Evolutionary conservation across 495 filamentous ascomycete species (phyloP).

Genomic region (Aspergillus taichungensis): DNA sequence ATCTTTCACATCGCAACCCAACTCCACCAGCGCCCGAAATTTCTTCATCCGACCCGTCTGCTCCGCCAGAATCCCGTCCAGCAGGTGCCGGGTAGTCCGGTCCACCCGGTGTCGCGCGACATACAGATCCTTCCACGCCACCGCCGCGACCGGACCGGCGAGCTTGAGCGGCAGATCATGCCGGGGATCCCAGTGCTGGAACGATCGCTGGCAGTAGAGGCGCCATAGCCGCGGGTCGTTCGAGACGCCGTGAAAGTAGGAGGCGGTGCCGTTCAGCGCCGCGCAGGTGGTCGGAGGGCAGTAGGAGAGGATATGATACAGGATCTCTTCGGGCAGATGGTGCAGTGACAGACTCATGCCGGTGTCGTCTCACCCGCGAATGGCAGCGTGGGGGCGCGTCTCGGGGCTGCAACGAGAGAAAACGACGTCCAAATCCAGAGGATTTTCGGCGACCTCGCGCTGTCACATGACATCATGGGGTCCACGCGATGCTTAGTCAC

Average conservation of each 20-base stretch:
- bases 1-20: constrained; percentile 87
- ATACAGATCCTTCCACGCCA: constrained; percentile 74
- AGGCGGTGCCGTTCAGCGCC: constrained; percentile 50
- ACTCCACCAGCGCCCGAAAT: constrained; percentile 55
- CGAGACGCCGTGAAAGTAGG: constrained; percentile 53
- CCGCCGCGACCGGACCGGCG: constrained; percentile 40
- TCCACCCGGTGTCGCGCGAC: constrained; percentile 48
- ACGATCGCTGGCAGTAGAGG: constrained; percentile 56
- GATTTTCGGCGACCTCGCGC: no score
- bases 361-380: not conserved
- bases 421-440: no score
- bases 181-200: constrained; percentile 60
- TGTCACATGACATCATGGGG: no score
- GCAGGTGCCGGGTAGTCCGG: constrained; percentile 39
- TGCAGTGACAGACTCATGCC: constrained; percentile 34
- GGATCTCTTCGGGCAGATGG: constrained; percentile 63
- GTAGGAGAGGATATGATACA: constrained; percentile 57
- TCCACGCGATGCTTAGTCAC: no score
- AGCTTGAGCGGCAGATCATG: constrained; percentile 56
- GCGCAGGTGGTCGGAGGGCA: constrained; percentile 40
- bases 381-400: no score
- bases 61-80: constrained; percentile 62
- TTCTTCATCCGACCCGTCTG: constrained; percentile 61
- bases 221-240: constrained; percentile 73
- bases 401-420: no score